Percentiles rank a stretch among this genome's conserved stretches.
Evolutionary conservation across 192 early-diverging fungal species (phyloP).

Genomic region (Entomortierella beljakovae): DNA sequence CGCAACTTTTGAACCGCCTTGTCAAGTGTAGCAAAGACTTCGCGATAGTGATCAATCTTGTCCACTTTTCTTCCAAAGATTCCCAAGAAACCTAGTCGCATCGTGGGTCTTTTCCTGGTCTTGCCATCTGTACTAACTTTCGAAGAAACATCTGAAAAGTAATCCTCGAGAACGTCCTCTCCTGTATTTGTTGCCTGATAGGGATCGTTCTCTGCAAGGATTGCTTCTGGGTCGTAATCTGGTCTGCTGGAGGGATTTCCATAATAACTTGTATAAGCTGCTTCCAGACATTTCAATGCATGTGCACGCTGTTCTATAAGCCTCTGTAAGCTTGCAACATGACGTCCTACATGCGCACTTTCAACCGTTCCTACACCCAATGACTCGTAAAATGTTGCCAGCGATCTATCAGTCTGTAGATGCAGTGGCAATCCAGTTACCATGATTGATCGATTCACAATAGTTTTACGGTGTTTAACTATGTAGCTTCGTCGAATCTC

Average conservation of each 20-base stretch:
- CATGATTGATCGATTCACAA: constrained; percentile 76
- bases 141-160: background rate
- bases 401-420: constrained; percentile 62
- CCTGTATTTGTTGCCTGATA: background rate
- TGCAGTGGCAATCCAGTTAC: constrained; percentile 72
- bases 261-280: constrained; percentile 67
- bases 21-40: constrained; percentile 69
- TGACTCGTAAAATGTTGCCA: constrained; percentile 77
- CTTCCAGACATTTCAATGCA: constrained; percentile 66
- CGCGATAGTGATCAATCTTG: constrained; percentile 72
- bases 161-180: background rate
- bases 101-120: constrained; percentile 50
- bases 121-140: background rate
- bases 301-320: constrained; percentile 66
- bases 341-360: constrained; percentile 70
- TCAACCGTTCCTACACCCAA: constrained; percentile 76
- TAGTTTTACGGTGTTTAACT: constrained; percentile 55
- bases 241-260: constrained; percentile 76
- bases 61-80: constrained; percentile 70
- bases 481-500: constrained; percentile 57
- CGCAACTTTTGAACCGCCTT: constrained; percentile 61
- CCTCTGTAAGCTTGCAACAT: constrained; percentile 66
- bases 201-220: constrained; percentile 54
- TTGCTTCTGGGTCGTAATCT: constrained; percentile 67
- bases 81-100: constrained; percentile 59